Evolutionary conservation across 768 basidiomycete genomes (phyloP).

Genomic region (Tubosaeta sp.): DNA sequence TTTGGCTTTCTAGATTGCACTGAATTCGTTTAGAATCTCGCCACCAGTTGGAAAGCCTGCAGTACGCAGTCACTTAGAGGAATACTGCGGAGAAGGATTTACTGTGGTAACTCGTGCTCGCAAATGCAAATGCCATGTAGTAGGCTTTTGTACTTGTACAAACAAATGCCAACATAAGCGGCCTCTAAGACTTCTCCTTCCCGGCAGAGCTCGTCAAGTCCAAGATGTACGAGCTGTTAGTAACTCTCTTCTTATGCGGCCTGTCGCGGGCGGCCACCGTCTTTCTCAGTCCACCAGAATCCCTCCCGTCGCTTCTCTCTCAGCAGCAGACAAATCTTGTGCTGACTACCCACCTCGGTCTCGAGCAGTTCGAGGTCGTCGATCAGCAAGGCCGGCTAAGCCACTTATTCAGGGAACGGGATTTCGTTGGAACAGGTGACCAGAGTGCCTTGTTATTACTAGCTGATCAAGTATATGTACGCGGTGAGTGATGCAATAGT

Average conservation of each 20-base stretch:
- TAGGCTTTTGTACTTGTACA: constrained; percentile 5
- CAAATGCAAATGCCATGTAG: too few relatives aligned
- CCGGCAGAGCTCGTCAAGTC: background rate
- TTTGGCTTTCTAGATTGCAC: too few relatives aligned
- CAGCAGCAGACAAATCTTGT: constrained; percentile 54
- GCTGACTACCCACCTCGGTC: constrained; percentile 66
- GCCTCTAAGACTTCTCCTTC: background rate
- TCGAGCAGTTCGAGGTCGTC: constrained; percentile 59
- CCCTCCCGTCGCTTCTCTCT: constrained; percentile 39
- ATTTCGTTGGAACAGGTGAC: constrained; percentile 55
- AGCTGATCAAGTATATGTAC: constrained; percentile 50
- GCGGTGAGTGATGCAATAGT: constrained; percentile 39
- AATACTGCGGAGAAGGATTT: too few relatives aligned
- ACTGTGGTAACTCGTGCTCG: too few relatives aligned
- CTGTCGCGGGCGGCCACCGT: constrained; percentile 51
- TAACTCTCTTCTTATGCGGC: constrained; percentile 27
- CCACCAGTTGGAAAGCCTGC: too few relatives aligned
- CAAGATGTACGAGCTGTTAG: constrained; percentile 21
- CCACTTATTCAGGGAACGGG: constrained; percentile 31
- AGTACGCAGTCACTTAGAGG: too few relatives aligned
- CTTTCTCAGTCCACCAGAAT: constrained; percentile 50
- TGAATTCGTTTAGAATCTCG: too few relatives aligned
- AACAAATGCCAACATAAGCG: constrained; percentile 18
- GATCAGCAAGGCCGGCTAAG: constrained; percentile 27
- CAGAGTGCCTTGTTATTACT: constrained; percentile 51